Conservation (phyloP, 2,329 filamentous ascomycete genomes). For the Aspergillus hortae region DNA sequence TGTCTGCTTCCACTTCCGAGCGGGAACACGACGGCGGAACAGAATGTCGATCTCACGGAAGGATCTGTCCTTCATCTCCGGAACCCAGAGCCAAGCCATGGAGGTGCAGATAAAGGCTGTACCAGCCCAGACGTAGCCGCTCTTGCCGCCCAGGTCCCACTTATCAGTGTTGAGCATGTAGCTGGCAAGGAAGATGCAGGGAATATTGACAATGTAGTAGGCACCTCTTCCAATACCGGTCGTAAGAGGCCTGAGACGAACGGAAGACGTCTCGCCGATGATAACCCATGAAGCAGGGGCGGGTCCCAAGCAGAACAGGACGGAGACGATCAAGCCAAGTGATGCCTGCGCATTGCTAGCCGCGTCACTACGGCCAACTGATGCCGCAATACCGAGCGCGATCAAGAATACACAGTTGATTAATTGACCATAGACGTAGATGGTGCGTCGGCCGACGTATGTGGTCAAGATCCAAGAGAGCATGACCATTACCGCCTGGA, state of each 20-base stretch:
- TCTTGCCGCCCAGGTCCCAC: slow-evolving; percentile 51
- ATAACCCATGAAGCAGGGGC: slow-evolving; percentile 65
- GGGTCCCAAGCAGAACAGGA: slow-evolving; percentile 60
- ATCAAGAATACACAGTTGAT: slow-evolving; percentile 55
- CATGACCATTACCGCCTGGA: slow-evolving; percentile 62
- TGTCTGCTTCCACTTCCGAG: slow-evolving; percentile 39
- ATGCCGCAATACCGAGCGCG: slow-evolving; percentile 58
- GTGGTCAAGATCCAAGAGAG: slow-evolving; percentile 65
- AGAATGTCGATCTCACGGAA: slow-evolving; percentile 62
- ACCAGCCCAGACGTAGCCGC: slow-evolving; percentile 59
- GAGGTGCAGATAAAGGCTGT: slow-evolving; percentile 56
- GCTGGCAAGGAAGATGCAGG: slow-evolving; percentile 60
- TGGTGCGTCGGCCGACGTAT: slow-evolving; percentile 60
- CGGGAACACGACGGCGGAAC: slow-evolving; percentile 52
- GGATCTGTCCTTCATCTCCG: slow-evolving; percentile 57
- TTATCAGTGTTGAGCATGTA: slow-evolving; percentile 58
- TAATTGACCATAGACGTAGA: slow-evolving; percentile 60
- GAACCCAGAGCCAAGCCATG: slow-evolving; percentile 48
- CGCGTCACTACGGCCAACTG: slow-evolving; percentile 40
- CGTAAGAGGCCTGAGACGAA: slow-evolving; percentile 63
- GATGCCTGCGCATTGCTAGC: slow-evolving; percentile 57
- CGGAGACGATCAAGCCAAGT: slow-evolving; percentile 62
- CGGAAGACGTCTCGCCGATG: slow-evolving; percentile 63
- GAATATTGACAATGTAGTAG: slow-evolving; percentile 64
- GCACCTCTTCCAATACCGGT: slow-evolving; percentile 61